These are phyloP conservation scores for Daphne laureola DNA, from an alignment of 441 rosid species.

Conservation along the genomic window DNA sequence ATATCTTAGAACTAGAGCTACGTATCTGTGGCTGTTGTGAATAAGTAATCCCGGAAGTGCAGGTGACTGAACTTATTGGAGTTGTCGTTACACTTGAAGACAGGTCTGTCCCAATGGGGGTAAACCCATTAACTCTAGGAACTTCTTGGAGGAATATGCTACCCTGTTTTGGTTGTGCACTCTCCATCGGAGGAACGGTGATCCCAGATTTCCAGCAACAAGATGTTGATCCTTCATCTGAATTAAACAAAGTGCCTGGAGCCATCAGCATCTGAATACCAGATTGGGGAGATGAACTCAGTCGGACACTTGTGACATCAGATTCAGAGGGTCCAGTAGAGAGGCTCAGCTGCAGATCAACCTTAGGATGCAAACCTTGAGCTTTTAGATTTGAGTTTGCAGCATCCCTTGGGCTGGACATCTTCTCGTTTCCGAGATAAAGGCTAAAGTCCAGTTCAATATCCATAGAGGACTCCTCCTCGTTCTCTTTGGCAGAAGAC, in stretches of 20 bases:
- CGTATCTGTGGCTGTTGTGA: slow-evolving; percentile 46
- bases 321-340: slow-evolving; percentile 67
- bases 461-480: slow-evolving; percentile 82
- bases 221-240: slow-evolving; percentile 53
- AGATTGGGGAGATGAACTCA: slow-evolving; percentile 28
- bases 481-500: slow-evolving; percentile 84
- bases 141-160: slow-evolving; percentile 37
- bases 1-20: slow-evolving; percentile 49
- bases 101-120: slow-evolving; percentile 36
- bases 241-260: slow-evolving; percentile 20
- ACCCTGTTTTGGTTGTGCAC: slow-evolving; percentile 30
- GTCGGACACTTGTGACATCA: slow-evolving; percentile 49
- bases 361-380: slow-evolving; percentile 30
- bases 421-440: slow-evolving; percentile 72
- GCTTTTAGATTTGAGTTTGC: slow-evolving; percentile 28
- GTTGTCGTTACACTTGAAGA: slow-evolving; percentile 53
- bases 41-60: slow-evolving; percentile 65
- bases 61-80: slow-evolving; percentile 75
- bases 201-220: slow-evolving; percentile 31
- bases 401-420: slow-evolving; percentile 28
- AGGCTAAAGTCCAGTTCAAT: slow-evolving; percentile 75
- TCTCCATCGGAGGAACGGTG: slow-evolving; percentile 28
- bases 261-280: slow-evolving; percentile 36
- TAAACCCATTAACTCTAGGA: slow-evolving; percentile 27
- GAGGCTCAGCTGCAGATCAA: slow-evolving; percentile 79